Evolutionary conservation across 176 grass and related monocot species (phyloP), one percentile per base, ranked within the genome.

Genomic region (Oryza brachyantha): DNA sequence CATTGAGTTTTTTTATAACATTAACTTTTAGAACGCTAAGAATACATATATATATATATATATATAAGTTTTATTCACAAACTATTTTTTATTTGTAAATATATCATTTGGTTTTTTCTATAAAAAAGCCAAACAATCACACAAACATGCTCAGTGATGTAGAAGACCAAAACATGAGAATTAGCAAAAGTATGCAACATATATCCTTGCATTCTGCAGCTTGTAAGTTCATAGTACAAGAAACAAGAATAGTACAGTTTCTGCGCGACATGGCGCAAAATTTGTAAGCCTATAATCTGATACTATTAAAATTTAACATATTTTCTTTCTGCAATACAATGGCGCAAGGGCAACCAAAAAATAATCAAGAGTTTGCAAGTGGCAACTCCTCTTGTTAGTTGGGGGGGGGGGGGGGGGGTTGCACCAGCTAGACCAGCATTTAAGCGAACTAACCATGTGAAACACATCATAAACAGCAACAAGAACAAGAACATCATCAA

Each of bases 321-420:
- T 86, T 83, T 83, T 84, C 81, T 61, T 80, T 86, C 84, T 77
- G 76, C 70, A 86, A 86, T 72, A 84, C 42, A 84, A 84, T 76
- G 52, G 81, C 31, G 19, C 87, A 75, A 74, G 70, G 64, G 22
- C 60, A 77, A 84, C 62, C n/a, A n/a, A n/a, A 86, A 34, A 70
- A 83, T 61, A 86, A 88, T 75, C 76, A 85, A 88, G 87, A 93
- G 84, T 79, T 86, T 83, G 86, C 82, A 86, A 79, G 84, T 26
- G 38, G 66, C 80, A 90, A 74, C 79, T 83, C 77, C 77, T 88
- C 82, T 81, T 93, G 91, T 93, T 90, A 85, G 85, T 88, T 72
- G 72, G 57, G 79, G 62, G 72, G 65, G 42, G 83, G 85, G 85
- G 67, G 72, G 57, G 79, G 62, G 72, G 65, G 42, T 72, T 88